These are phyloP conservation scores for Aureobasidium leucospermi DNA, from an alignment of 2,329 filamentous ascomycete species.

Conservation along the genomic window DNA sequence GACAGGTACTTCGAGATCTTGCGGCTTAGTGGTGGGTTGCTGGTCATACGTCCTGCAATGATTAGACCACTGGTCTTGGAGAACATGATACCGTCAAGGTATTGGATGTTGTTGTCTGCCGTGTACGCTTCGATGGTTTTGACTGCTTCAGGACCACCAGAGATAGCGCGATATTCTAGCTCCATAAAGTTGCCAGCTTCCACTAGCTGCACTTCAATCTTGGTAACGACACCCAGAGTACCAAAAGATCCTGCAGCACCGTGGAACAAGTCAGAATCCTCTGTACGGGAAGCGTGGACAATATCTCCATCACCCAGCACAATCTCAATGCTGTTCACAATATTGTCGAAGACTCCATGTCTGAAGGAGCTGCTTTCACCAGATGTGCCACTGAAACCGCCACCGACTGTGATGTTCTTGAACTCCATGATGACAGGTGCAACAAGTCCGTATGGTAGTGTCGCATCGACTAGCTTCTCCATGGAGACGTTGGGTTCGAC, in stretches of 20 bases:
- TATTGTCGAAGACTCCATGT: constrained; percentile 59
- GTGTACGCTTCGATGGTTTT: constrained; percentile 42
- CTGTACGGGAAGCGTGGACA: constrained; percentile 38
- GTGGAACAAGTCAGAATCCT: constrained; percentile 50
- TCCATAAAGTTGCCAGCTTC: constrained; percentile 51
- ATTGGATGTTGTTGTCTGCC: constrained; percentile 45
- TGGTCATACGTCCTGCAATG: constrained; percentile 50
- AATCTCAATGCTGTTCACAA: constrained; percentile 55
- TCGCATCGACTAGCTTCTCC: constrained; percentile 55
- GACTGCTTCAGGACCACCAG: constrained; percentile 43
- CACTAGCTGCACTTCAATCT: constrained; percentile 53
- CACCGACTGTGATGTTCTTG: constrained; percentile 61
- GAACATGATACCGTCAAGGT: constrained; percentile 63
- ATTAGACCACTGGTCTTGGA: constrained; percentile 49
- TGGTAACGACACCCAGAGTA: constrained; percentile 53
- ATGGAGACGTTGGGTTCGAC: constrained; percentile 66
- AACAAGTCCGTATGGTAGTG: constrained; percentile 48
- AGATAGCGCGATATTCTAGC: constrained; percentile 53
- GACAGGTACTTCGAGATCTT: constrained; percentile 45
- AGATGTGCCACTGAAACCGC: constrained; percentile 57
- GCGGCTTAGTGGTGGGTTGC: constrained; percentile 21
- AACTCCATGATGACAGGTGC: constrained; percentile 65
- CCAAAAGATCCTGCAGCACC: constrained; percentile 54
- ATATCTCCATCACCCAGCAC: constrained; percentile 53
- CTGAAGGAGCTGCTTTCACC: constrained; percentile 62